Evolutionary conservation across 768 basidiomycete species (phyloP).

Genomic region (Hysterangium stoloniferum): DNA sequence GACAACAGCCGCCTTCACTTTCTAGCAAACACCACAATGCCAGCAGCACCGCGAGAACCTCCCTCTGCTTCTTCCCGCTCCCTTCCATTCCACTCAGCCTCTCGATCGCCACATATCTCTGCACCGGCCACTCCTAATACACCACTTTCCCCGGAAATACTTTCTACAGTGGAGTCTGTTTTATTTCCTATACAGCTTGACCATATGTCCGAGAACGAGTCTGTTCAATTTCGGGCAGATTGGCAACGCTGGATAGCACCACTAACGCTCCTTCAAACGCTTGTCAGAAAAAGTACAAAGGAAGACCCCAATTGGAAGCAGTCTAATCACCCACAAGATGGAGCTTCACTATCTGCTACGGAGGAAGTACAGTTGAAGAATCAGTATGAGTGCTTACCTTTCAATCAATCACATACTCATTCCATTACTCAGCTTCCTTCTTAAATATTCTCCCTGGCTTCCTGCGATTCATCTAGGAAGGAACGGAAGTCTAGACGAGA

Average conservation of each 20-base stretch:
- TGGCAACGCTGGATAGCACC: slow-evolving; percentile 11
- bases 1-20: too few species aligned
- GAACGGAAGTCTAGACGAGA: not conserved
- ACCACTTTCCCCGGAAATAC: slow-evolving; percentile 6
- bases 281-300: too few species aligned
- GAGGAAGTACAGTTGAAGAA: slow-evolving; percentile 5
- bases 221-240: slow-evolving; percentile 1
- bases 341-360: not conserved
- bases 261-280: slow-evolving; percentile 6
- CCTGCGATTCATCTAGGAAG: not conserved
- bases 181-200: slow-evolving; percentile 6
- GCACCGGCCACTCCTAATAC: slow-evolving; percentile 1
- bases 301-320: not conserved
- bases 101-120: too few species aligned
- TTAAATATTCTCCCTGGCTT: slow-evolving; percentile 3
- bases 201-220: not conserved
- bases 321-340: not conserved
- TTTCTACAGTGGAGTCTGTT: slow-evolving; percentile 6
- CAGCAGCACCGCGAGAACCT: too few species aligned
- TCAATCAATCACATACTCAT: too few species aligned
- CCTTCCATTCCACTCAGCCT: too few species aligned
- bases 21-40: too few species aligned
- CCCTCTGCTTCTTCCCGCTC: too few species aligned
- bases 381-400: slow-evolving; percentile 8
- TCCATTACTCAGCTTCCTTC: slow-evolving; percentile 8